Conservation (phyloP, 2,329 filamentous ascomycete genomes). For the Talaromyces piceae region DNA sequence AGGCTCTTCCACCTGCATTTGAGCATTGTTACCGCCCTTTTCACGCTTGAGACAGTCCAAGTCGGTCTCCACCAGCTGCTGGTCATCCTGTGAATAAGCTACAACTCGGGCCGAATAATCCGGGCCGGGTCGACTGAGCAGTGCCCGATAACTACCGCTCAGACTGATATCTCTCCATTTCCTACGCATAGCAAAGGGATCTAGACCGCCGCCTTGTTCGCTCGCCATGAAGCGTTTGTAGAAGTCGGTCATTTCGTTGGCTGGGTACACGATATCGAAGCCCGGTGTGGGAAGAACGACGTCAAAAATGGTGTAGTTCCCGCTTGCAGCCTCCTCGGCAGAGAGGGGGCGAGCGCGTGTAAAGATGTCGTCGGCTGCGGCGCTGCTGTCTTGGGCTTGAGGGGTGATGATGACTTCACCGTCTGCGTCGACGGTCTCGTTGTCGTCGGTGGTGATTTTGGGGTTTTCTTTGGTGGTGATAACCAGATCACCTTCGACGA, state of each 20-base stretch:
- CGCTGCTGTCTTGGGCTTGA: slow-evolving; percentile 48
- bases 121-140: slow-evolving; percentile 63
- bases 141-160: slow-evolving; percentile 78
- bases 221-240: slow-evolving; percentile 82
- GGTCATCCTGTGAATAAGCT: slow-evolving; percentile 56
- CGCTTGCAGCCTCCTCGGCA: slow-evolving; percentile 68
- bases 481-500: slow-evolving; percentile 80
- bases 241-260: slow-evolving; percentile 73
- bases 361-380: slow-evolving; percentile 50
- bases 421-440: slow-evolving; percentile 48
- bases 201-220: slow-evolving; percentile 66
- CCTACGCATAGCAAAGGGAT: slow-evolving; percentile 81
- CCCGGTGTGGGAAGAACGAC: slow-evolving; percentile 88
- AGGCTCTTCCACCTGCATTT: background rate
- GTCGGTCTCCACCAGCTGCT: slow-evolving; percentile 88
- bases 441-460: too few species aligned
- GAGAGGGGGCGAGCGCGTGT: slow-evolving; percentile 66
- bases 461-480: slow-evolving; percentile 48
- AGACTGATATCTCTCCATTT: slow-evolving; percentile 81
- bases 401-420: slow-evolving; percentile 61
- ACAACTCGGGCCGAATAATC: slow-evolving; percentile 61
- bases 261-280: slow-evolving; percentile 79
- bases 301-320: slow-evolving; percentile 74
- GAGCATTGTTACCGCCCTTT: slow-evolving; percentile 21
- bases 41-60: slow-evolving; percentile 55